Percentiles rank a stretch among this genome's conserved stretches.
These are phyloP conservation scores for Coccomyxa subellipsoidea DNA, from an alignment of 163 green algal genomes.

Conservation along the genomic window DNA sequence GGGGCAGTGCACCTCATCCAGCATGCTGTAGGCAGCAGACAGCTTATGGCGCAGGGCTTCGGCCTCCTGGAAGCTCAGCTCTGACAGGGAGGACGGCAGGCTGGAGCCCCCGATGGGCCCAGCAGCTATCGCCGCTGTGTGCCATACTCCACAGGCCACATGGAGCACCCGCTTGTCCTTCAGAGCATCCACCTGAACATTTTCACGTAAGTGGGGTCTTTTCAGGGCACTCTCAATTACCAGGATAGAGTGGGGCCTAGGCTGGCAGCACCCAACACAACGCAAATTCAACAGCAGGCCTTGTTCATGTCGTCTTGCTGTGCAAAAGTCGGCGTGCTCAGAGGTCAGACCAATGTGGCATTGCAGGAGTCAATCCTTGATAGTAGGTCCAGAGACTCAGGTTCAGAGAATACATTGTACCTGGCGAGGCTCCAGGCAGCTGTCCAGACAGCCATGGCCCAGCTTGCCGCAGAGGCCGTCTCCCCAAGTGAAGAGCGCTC, in stretches of 20 bases:
- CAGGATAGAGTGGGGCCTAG: no score
- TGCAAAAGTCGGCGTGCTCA: no score
- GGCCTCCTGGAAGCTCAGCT: slow-evolving; percentile 4
- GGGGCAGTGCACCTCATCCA: background rate
- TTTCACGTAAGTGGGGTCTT: no score
- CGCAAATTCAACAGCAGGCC: no score
- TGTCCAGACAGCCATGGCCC: slow-evolving; percentile 57
- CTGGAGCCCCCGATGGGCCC: background rate
- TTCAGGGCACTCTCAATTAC: no score
- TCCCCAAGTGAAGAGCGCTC: slow-evolving; percentile 83
- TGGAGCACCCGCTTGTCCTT: slow-evolving; percentile 17
- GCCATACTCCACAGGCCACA: slow-evolving; percentile 73
- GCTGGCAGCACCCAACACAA: no score
- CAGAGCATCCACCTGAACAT: slow-evolving; percentile 32
- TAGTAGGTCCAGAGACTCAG: background rate
- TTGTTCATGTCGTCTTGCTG: no score
- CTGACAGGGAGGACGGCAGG: background rate
- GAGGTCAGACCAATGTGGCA: no score
- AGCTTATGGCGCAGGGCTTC: slow-evolving; percentile 3
- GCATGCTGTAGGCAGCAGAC: background rate
- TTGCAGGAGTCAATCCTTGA: no score
- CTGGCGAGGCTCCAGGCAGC: slow-evolving; percentile 22
- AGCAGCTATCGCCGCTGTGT: slow-evolving; percentile 66
- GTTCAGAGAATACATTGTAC: slow-evolving; percentile 23
- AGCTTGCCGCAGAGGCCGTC: slow-evolving; percentile 78